These are phyloP conservation scores for Fusarium sp. DNA, from an alignment of 2,329 filamentous ascomycete species.

Conservation along the genomic window DNA sequence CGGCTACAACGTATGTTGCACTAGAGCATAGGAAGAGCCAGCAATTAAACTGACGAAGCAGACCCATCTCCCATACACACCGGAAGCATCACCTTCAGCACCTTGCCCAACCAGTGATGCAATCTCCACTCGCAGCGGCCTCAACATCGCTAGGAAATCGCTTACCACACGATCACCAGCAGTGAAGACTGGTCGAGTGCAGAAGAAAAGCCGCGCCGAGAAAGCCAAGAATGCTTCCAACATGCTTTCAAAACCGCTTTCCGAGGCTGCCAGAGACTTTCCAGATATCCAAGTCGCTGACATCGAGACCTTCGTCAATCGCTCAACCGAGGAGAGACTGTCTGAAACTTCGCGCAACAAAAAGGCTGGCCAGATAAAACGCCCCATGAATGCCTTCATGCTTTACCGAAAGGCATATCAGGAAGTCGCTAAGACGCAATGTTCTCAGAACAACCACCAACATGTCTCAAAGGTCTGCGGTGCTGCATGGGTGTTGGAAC, in stretches of 20 bases:
- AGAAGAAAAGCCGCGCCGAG: conserved; percentile 50
- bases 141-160: conserved; percentile 46
- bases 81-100: conserved; percentile 64
- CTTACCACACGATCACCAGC: conserved; percentile 16
- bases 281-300: conserved; percentile 75
- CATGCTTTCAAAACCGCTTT: conserved; percentile 75
- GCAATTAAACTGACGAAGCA: conserved; percentile 18
- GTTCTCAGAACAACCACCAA: conserved; percentile 91
- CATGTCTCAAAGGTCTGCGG: conserved; percentile 90
- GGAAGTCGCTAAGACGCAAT: conserved; percentile 84
- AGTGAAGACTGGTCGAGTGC: conserved; percentile 40
- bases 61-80: conserved; percentile 53
- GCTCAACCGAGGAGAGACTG: conserved; percentile 73
- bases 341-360: conserved; percentile 74
- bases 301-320: conserved; percentile 83
- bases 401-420: conserved; percentile 94
- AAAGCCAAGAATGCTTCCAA: conserved; percentile 52
- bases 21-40: neutral
- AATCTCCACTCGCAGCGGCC: conserved; percentile 56
- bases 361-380: conserved; percentile 82
- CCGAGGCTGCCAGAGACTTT: conserved; percentile 74
- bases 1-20: conserved; percentile 38
- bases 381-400: conserved; percentile 99
- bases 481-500: conserved; percentile 85
- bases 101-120: conserved; percentile 34